A percentile compares a stretch with the other conserved stretches of the same genome.
These are phyloP conservation scores for Trifolium subterraneum DNA, from an alignment of 306 rosid genomes.

Conservation along the genomic window DNA sequence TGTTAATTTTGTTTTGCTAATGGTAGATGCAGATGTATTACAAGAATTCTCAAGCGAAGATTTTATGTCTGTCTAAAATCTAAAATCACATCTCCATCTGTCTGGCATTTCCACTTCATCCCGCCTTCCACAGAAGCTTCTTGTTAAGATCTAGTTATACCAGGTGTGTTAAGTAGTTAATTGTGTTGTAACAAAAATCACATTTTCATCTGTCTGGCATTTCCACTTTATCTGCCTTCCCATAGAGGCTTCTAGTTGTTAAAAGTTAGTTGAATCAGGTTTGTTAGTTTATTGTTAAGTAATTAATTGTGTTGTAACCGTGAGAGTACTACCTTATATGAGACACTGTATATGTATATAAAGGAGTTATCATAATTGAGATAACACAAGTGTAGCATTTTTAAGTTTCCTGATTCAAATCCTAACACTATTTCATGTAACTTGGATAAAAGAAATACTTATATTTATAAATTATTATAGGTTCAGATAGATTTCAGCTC, in stretches of 20 bases:
- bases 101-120: conserved; percentile 27
- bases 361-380: conserved; percentile 4
- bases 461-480: conserved; percentile 12
- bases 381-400: not conserved
- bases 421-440: not conserved
- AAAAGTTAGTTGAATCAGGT: not conserved
- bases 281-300: not conserved
- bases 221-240: conserved; percentile 20
- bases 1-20: conserved; percentile 40
- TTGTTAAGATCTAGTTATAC: not conserved
- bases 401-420: conserved; percentile 7
- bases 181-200: conserved; percentile 10
- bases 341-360: conserved; percentile 3
- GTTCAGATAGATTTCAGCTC: conserved; percentile 37
- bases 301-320: conserved; percentile 4
- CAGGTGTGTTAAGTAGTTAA: not conserved
- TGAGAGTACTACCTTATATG: not conserved
- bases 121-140: conserved; percentile 16
- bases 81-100: conserved; percentile 25
- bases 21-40: conserved; percentile 44
- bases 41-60: conserved; percentile 33
- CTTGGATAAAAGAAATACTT: conserved; percentile 16
- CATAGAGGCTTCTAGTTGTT: conserved; percentile 19
- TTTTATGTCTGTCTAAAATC: not conserved
- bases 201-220: conserved; percentile 34